Evolutionary conservation across 164 flowering plant species (phyloP).

Genomic region (Vitis amurensis): DNA sequence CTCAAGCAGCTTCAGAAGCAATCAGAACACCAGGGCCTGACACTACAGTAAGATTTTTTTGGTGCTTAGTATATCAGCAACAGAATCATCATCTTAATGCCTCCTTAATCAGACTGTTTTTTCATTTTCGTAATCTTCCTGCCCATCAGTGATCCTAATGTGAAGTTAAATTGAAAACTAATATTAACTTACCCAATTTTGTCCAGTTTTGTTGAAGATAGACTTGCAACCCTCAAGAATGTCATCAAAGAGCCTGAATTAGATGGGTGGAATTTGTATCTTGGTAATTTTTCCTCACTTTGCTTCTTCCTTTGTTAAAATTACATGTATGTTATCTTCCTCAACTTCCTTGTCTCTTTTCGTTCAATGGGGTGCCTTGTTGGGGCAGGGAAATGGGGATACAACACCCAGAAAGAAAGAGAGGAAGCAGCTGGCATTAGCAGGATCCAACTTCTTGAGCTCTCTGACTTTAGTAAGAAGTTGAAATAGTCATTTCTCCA

Average conservation of each 20-base stretch:
- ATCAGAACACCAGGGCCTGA: conserved; percentile 84
- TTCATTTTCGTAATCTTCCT: neutral
- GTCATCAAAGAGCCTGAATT: conserved; percentile 85
- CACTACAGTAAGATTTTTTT: conserved; percentile 74
- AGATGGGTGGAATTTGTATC: conserved; percentile 84
- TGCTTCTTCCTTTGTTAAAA: neutral
- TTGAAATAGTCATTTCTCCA: conserved; percentile 44
- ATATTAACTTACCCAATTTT: neutral
- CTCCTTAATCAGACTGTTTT: neutral
- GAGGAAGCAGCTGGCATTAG: conserved; percentile 73
- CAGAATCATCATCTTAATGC: too few species aligned
- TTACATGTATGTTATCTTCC: neutral
- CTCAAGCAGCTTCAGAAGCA: conserved; percentile 78
- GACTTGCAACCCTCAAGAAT: conserved; percentile 85
- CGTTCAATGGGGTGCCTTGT: conserved; percentile 1
- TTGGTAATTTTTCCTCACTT: conserved; percentile 45
- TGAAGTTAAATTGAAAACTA: neutral
- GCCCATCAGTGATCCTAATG: neutral
- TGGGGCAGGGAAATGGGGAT: conserved; percentile 83
- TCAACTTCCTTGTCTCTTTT: neutral
- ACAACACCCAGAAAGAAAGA: conserved; percentile 82
- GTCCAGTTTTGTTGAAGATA: conserved; percentile 90
- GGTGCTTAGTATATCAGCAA: neutral
- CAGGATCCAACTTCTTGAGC: conserved; percentile 71
- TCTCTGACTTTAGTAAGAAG: conserved; percentile 79